phyloP scores from a whole-genome alignment of 306 rosid genomes.

The Gastrolobium villosum region DNA sequence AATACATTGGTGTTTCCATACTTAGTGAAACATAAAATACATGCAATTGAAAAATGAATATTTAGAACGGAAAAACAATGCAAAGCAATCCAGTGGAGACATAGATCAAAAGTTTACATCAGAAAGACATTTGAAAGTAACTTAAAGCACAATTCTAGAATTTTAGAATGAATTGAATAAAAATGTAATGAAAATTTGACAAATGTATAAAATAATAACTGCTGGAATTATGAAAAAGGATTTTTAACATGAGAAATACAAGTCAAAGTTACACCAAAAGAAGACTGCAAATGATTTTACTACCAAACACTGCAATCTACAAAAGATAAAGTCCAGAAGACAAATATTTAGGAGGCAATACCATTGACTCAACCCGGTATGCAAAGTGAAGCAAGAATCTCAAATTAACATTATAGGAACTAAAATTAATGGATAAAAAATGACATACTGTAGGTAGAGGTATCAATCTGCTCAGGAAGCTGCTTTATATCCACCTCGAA shows the following conservation, averaged over 20 bases:
- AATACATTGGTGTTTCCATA: neutral
- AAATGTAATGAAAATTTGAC: neutral
- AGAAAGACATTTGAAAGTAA: neutral
- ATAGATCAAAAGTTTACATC: neutral
- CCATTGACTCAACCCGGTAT: too few species aligned
- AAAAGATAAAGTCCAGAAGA: neutral
- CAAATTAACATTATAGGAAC: conserved; percentile 1
- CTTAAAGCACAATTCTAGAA: neutral
- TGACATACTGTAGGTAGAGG: conserved; percentile 91
- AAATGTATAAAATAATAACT: neutral
- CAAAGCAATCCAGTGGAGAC: neutral
- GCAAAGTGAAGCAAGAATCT: too few species aligned
- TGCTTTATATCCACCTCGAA: conserved; percentile 98
- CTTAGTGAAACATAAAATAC: neutral
- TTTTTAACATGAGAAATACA: too few species aligned
- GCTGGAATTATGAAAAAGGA: neutral
- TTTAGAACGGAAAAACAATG: neutral
- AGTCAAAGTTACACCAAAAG: neutral
- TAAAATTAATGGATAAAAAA: conserved; percentile 12
- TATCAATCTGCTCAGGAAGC: conserved; percentile 98
- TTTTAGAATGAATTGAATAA: neutral
- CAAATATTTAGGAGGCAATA: neutral
- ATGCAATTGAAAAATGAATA: neutral
- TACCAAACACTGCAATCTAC: neutral
- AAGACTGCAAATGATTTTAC: neutral